Evolutionary conservation across 148 eudicot genomes (phyloP).

Genomic region (Gaultheria prostrata): DNA sequence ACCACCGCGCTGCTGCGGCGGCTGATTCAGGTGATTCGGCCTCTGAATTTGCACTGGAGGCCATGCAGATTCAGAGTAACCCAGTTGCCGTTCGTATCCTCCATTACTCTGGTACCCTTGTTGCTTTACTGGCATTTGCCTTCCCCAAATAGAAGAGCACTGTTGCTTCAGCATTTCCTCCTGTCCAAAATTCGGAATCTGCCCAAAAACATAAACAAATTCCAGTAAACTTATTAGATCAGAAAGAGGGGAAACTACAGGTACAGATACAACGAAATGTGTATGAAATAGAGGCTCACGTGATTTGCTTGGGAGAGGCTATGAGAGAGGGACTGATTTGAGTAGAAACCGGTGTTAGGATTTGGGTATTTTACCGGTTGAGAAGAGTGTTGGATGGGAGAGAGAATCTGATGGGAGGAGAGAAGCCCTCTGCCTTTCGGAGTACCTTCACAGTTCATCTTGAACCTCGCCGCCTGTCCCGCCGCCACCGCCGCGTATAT

Average conservation of each 20-base stretch:
- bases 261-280: neutral
- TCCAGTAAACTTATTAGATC: neutral
- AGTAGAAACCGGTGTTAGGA: constrained; percentile 8
- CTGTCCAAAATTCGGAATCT: constrained; percentile 24
- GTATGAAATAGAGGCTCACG: constrained; percentile 4
- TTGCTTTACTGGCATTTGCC: constrained; percentile 12
- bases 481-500: constrained; percentile 43
- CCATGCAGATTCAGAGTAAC: constrained; percentile 49
- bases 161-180: constrained; percentile 26
- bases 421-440: constrained; percentile 21
- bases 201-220: neutral
- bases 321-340: constrained; percentile 15
- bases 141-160: constrained; percentile 21
- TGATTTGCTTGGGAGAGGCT: constrained; percentile 15
- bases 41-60: constrained; percentile 23
- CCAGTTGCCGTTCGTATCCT: constrained; percentile 21
- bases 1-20: constrained; percentile 12
- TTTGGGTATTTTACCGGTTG: neutral
- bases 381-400: neutral
- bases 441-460: constrained; percentile 39
- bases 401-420: constrained; percentile 1
- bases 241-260: neutral
- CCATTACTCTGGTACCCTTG: constrained; percentile 5
- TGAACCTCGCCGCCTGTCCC: constrained; percentile 47
- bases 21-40: constrained; percentile 19